phyloP scores from a whole-genome alignment of 352 stramenopile species.

The Phytophthora hybrid region DNA sequence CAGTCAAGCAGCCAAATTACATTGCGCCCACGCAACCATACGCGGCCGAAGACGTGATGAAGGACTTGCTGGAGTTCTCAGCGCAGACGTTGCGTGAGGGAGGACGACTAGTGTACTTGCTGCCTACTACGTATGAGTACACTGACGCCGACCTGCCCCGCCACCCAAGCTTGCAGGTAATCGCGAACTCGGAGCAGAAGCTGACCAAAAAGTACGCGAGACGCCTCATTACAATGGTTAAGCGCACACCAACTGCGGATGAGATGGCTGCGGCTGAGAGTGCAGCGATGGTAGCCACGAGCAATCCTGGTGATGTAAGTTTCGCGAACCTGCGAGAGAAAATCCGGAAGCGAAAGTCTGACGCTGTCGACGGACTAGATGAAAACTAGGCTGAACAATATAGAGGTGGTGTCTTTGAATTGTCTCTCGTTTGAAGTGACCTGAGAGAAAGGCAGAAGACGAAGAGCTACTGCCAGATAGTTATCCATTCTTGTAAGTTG shows the following conservation, averaged over 20 bases:
- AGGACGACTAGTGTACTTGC: constrained; percentile 87
- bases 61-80: constrained; percentile 95
- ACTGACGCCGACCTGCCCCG: constrained; percentile 80
- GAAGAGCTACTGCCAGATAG: constrained; percentile 21
- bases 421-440: constrained; percentile 13
- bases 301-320: constrained; percentile 52
- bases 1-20: constrained; percentile 88
- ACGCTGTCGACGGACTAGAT: constrained; percentile 40
- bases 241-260: constrained; percentile 43
- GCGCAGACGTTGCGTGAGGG: constrained; percentile 77
- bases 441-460: constrained; percentile 27
- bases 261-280: constrained; percentile 22
- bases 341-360: constrained; percentile 75
- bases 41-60: constrained; percentile 97
- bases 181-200: constrained; percentile 87
- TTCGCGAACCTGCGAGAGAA: constrained; percentile 81
- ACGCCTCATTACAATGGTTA: constrained; percentile 90
- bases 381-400: constrained; percentile 20
- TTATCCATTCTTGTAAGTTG: not conserved
- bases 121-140: constrained; percentile 88
- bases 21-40: constrained; percentile 97
- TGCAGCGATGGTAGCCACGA: constrained; percentile 25
- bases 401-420: not conserved
- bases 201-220: constrained; percentile 88
- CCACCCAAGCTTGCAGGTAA: constrained; percentile 71